phyloP scores from a whole-genome alignment of 441 rosid genomes.

The Biscutella laevigata region DNA sequence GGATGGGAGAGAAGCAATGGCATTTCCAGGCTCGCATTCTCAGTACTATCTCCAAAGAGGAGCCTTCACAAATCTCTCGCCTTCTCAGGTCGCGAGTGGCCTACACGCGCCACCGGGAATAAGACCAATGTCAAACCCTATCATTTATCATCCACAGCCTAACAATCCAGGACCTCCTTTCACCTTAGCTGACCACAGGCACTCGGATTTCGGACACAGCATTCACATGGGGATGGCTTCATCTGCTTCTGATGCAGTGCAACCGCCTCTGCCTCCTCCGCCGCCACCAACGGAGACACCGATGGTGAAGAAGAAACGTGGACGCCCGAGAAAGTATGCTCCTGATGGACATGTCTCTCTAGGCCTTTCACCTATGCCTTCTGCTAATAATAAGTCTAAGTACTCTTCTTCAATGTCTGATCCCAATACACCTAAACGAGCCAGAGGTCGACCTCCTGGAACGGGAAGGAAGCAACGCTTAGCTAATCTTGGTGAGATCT shows the following conservation, averaged over 20 bases:
- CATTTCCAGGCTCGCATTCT: constrained; percentile 59
- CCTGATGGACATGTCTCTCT: constrained; percentile 69
- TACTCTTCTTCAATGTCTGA: constrained; percentile 35
- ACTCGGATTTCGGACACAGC: constrained; percentile 40
- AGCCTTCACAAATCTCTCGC: constrained; percentile 41
- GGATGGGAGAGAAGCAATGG: constrained; percentile 96
- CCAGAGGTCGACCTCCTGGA: constrained; percentile 86
- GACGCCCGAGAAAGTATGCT: constrained; percentile 83
- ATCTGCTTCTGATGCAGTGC: constrained; percentile 38
- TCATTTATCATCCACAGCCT: too few relatives aligned
- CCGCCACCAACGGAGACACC: background rate
- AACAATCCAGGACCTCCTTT: constrained; percentile 35
- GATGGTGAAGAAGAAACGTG: constrained; percentile 67
- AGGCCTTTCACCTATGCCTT: constrained; percentile 55
- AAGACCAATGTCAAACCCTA: constrained; percentile 43
- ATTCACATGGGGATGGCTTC: constrained; percentile 44
- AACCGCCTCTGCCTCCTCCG: background rate
- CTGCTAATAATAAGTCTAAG: constrained; percentile 4
- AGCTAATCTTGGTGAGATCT: constrained; percentile 72
- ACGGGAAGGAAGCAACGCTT: constrained; percentile 89
- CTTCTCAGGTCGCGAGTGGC: constrained; percentile 41
- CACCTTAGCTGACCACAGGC: constrained; percentile 36
- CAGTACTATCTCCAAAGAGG: constrained; percentile 66
- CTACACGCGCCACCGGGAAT: constrained; percentile 48
- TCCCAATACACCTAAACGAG: constrained; percentile 44